Conservation (phyloP, 106 monocot genomes). For the Dioscorea alata region DNA sequence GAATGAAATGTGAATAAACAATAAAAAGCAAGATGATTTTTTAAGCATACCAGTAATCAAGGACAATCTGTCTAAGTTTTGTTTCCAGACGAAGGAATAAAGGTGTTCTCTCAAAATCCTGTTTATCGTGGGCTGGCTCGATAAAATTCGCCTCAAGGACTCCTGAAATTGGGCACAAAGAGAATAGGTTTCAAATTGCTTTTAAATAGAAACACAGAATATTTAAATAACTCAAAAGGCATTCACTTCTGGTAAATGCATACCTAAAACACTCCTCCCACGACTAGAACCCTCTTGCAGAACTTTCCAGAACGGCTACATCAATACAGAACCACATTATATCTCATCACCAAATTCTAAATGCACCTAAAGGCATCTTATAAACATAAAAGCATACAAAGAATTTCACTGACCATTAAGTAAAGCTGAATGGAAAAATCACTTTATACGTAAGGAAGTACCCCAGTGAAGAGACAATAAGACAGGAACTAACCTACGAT, state of each 20-base stretch:
- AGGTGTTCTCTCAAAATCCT: slow-evolving; percentile 92
- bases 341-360: too few species aligned
- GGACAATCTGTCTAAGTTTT: slow-evolving; percentile 57
- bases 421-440: too few species aligned
- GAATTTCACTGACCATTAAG: too few species aligned
- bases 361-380: too few species aligned
- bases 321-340: not conserved
- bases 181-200: slow-evolving; percentile 2
- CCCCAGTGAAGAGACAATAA: too few species aligned
- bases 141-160: slow-evolving; percentile 92
- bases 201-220: not conserved
- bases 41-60: slow-evolving; percentile 63
- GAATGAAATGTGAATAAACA: too few species aligned
- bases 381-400: too few species aligned
- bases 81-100: slow-evolving; percentile 71
- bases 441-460: too few species aligned
- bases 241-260: slow-evolving; percentile 1
- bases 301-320: slow-evolving; percentile 94
- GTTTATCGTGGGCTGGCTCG: slow-evolving; percentile 94
- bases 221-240: not conserved
- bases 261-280: slow-evolving; percentile 85
- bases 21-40: too few species aligned
- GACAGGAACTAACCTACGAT: too few species aligned
- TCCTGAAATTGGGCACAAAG: slow-evolving; percentile 24
- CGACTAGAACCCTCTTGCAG: slow-evolving; percentile 61